Evolutionary conservation across 345 rosid genomes (phyloP), one percentile per base, ranked within the genome.

Genomic region (Ceriops decandra): DNA sequence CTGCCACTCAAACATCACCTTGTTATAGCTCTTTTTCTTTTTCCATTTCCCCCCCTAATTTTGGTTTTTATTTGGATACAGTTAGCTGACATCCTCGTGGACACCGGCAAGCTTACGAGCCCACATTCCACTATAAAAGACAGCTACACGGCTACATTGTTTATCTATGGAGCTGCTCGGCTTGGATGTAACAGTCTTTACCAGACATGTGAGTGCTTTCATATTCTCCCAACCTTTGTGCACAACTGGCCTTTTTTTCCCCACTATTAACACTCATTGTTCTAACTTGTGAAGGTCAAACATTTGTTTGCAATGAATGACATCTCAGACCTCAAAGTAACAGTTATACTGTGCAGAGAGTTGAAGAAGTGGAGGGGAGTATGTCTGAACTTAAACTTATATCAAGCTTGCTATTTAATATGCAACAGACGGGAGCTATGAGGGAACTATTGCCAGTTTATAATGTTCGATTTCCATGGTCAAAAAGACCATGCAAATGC

Each of bases 71-170:
- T 60, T 73, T 42, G 10, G 22, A 16, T 66, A 70, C 71, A 85
- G 93, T 78, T 88, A 56, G 81, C 88, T 38, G 88, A 87, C 52
- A 88, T 82, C 66, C 83, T 84, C 24, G 62, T 83, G 73, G 87
- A 84, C 68, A 83, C 88, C 30, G 84, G 74, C 46, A 84, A 83
- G 72, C 76, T 86, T 31, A 60, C 82, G n/a, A 74, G 66, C 52
- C 60, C 85, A 35, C 67, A 47, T 28, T 86, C 85, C 60, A 83
- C 80, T 42, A 38, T 71, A 66, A 81, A 81, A 72, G 88, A 86
- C 66, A 79, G 81, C 69, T 83, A 80, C 77, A 83, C 79, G 71
- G 80, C 87, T 49, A 80, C 90, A 27, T 71, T 88, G 77, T 77
- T 88, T 74, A 69, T 86, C 68, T 74, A 80, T 73, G 88, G 93